phyloP scores from a whole-genome alignment of 495 filamentous ascomycete genomes.

The Trichoderma erinaceum region DNA sequence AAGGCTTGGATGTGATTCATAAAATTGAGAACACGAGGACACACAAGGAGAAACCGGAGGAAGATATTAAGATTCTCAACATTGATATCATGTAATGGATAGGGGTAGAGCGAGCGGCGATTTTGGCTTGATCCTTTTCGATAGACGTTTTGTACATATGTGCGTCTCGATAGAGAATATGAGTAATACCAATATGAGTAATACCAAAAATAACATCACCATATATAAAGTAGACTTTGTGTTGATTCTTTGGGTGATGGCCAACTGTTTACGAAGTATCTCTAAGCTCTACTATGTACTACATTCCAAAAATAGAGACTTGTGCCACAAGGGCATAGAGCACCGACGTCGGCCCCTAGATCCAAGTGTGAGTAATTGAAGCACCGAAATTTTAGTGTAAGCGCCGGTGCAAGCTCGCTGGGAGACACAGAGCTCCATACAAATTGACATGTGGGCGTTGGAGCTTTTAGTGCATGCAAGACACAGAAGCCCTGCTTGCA shows the following conservation, averaged over 20 bases:
- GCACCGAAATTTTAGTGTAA: not conserved
- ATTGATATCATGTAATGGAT: slow-evolving; percentile 53
- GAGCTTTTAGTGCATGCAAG: not conserved
- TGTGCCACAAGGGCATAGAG: not conserved
- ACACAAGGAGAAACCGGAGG: slow-evolving; percentile 93
- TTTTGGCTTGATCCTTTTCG: not conserved
- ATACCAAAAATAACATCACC: not conserved
- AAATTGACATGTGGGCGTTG: too few relatives aligned
- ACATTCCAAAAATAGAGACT: not conserved
- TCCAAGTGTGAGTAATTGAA: not conserved
- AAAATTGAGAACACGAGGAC: slow-evolving; percentile 89
- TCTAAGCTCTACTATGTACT: too few relatives aligned
- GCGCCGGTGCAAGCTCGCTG: not conserved
- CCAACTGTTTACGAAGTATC: too few relatives aligned
- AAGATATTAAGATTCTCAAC: slow-evolving; percentile 95
- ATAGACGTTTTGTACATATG: not conserved
- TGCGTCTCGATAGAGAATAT: not conserved
- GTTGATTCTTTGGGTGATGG: too few relatives aligned
- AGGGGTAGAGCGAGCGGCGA: not conserved
- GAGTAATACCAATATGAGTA: not conserved
- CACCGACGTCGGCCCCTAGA: not conserved
- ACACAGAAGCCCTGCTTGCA: too few relatives aligned
- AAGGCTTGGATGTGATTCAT: slow-evolving; percentile 91
- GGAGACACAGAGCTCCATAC: too few relatives aligned
- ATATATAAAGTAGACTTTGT: too few relatives aligned